Percentiles rank a stretch among this genome's conserved stretches.
Conservation (phyloP, 2,329 filamentous ascomycete genomes). For the Alternaria postmessia region DNA sequence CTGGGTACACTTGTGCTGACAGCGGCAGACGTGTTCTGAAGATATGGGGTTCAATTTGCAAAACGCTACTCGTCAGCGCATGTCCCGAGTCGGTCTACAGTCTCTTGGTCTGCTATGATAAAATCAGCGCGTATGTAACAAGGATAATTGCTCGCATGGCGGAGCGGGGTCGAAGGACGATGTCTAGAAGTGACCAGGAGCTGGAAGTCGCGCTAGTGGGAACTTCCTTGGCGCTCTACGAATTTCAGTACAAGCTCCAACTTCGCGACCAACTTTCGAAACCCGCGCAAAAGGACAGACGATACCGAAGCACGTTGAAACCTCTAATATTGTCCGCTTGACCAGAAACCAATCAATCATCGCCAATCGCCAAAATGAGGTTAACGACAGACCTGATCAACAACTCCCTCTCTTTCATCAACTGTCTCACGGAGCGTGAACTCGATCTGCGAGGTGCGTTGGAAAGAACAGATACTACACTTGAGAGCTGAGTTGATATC, state of each 20-base stretch:
- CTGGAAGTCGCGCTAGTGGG: slow-evolving; percentile 12
- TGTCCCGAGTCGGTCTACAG: not conserved
- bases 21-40: not conserved
- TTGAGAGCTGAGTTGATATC: slow-evolving; percentile 87
- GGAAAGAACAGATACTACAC: slow-evolving; percentile 99
- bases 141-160: not conserved
- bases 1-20: not conserved
- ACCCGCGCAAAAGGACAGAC: not conserved
- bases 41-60: not conserved
- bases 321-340: not conserved
- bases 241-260: slow-evolving; percentile 18
- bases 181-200: not conserved
- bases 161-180: not conserved
- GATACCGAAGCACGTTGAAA: not conserved
- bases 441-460: slow-evolving; percentile 98
- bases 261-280: slow-evolving; percentile 9
- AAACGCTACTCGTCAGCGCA: not conserved
- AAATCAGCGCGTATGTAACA: not conserved
- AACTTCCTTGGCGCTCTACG: slow-evolving; percentile 12
- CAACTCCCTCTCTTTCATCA: slow-evolving; percentile 95
- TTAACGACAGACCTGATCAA: slow-evolving; percentile 95
- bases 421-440: slow-evolving; percentile 98
- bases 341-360: not conserved
- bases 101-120: not conserved
- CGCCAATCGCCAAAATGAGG: slow-evolving; percentile 70